These are phyloP conservation scores for Epichloe sylvatica DNA, from an alignment of 2,329 filamentous ascomycete species.

Conservation along the genomic window DNA sequence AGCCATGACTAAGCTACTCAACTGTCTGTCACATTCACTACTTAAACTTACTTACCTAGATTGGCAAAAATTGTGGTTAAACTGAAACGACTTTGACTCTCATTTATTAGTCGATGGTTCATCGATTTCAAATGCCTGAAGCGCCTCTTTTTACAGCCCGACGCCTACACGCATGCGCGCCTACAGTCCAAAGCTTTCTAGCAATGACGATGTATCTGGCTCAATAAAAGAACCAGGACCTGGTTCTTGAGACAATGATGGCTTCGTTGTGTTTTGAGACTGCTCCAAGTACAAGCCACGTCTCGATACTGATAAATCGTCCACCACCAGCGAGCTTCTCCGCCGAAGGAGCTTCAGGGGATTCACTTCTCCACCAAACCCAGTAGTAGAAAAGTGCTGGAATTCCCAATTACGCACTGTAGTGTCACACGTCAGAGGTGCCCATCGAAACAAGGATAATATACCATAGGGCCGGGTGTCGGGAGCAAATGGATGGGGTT, in stretches of 20 bases:
- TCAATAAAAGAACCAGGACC: slow-evolving; percentile 81
- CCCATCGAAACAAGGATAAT: background rate
- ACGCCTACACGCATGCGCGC: too few relatives aligned
- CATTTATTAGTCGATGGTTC: too few relatives aligned
- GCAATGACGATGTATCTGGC: slow-evolving; percentile 73
- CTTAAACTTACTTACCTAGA: too few relatives aligned
- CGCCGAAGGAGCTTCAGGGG: slow-evolving; percentile 55
- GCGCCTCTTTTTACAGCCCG: too few relatives aligned
- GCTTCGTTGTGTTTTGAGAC: slow-evolving; percentile 2
- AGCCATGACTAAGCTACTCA: background rate
- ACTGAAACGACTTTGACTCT: too few relatives aligned
- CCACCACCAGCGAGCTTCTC: slow-evolving; percentile 65
- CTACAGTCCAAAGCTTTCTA: slow-evolving; percentile 89
- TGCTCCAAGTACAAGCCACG: slow-evolving; percentile 23
- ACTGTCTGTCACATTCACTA: too few relatives aligned
- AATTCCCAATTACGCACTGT: slow-evolving; percentile 72
- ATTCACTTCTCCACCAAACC: slow-evolving; percentile 39
- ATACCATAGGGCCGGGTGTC: too few relatives aligned
- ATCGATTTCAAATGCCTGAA: too few relatives aligned
- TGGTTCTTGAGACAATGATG: slow-evolving; percentile 33
- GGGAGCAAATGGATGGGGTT: background rate
- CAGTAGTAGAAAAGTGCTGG: slow-evolving; percentile 31
- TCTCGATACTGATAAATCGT: slow-evolving; percentile 46
- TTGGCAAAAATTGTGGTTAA: too few relatives aligned
- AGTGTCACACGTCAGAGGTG: background rate